These are phyloP conservation scores for Ascoidea tarda DNA, from an alignment of 805 yeast genomes.

Conservation along the genomic window DNA sequence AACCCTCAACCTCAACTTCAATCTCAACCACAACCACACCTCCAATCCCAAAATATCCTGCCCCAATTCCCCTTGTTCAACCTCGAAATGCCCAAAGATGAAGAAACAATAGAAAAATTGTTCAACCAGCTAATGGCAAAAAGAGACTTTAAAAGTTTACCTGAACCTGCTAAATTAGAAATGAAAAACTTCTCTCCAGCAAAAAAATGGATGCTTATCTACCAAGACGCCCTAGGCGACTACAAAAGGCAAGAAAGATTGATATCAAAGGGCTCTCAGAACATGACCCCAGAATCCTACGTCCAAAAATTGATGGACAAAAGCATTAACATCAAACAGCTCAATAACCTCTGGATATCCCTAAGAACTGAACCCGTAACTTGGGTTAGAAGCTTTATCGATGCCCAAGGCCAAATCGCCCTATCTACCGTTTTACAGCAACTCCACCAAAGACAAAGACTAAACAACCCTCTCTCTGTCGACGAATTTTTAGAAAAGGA, in stretches of 20 bases:
- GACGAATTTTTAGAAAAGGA: constrained; percentile 47
- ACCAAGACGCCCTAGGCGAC: constrained; percentile 76
- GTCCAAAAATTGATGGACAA: constrained; percentile 63
- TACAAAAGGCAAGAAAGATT: constrained; percentile 36
- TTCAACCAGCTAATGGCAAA: constrained; percentile 71
- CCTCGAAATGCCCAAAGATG: constrained; percentile 51
- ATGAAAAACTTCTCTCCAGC: constrained; percentile 62
- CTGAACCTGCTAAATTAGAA: constrained; percentile 61
- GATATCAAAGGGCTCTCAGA: constrained; percentile 14
- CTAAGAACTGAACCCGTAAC: constrained; percentile 71
- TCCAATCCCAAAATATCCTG: neutral
- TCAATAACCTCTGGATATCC: constrained; percentile 82
- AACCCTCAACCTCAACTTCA: neutral
- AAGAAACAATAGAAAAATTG: constrained; percentile 53
- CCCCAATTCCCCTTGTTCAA: constrained; percentile 4
- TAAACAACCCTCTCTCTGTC: constrained; percentile 23
- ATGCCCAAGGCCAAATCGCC: constrained; percentile 68
- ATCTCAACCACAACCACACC: neutral
- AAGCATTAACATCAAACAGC: constrained; percentile 49
- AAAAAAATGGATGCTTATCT: constrained; percentile 84
- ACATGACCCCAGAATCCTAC: constrained; percentile 56
- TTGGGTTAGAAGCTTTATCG: constrained; percentile 75
- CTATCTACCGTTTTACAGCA: constrained; percentile 54
- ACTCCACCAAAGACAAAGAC: constrained; percentile 25
- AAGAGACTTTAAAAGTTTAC: constrained; percentile 60